phyloP scores from a whole-genome alignment of 148 eudicot genomes.

The Polygonum maritimum region DNA sequence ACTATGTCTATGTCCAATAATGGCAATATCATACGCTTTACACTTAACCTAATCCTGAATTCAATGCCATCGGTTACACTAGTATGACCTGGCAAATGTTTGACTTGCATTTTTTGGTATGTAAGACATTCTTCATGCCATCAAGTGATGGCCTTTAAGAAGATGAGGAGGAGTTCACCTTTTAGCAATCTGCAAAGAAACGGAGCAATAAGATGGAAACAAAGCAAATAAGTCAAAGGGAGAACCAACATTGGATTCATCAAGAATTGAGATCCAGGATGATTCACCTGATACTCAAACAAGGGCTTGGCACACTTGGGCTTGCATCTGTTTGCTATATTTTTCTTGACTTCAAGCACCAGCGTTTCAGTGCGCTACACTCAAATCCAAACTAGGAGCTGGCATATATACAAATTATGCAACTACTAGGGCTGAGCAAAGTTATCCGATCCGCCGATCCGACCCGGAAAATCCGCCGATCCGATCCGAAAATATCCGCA shows the following conservation, averaged over 20 bases:
- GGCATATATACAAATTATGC: not conserved
- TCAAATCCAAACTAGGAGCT: not conserved
- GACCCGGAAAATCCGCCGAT: no score
- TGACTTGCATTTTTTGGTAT: not conserved
- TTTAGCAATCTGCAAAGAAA: not conserved
- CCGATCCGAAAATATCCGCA: no score
- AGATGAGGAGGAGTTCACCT: not conserved
- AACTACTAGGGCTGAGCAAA: no score
- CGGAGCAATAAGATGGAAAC: not conserved
- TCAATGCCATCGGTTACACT: not conserved
- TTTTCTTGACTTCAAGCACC: no score
- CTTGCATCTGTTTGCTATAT: no score
- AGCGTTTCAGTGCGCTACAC: not conserved
- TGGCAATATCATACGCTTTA: not conserved
- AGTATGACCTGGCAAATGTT: not conserved
- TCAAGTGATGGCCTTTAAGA: not conserved
- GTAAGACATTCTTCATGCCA: slow-evolving; percentile 1
- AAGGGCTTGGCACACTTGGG: no score
- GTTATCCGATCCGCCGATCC: no score
- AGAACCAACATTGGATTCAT: not conserved
- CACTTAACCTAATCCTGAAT: slow-evolving; percentile 30
- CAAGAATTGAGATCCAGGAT: no score
- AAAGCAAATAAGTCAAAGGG: not conserved
- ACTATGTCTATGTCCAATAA: not conserved
- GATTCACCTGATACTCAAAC: no score